Evolutionary conservation across 2,329 filamentous ascomycete species (phyloP).

Genomic region (Ampelomyces quisqualis): DNA sequence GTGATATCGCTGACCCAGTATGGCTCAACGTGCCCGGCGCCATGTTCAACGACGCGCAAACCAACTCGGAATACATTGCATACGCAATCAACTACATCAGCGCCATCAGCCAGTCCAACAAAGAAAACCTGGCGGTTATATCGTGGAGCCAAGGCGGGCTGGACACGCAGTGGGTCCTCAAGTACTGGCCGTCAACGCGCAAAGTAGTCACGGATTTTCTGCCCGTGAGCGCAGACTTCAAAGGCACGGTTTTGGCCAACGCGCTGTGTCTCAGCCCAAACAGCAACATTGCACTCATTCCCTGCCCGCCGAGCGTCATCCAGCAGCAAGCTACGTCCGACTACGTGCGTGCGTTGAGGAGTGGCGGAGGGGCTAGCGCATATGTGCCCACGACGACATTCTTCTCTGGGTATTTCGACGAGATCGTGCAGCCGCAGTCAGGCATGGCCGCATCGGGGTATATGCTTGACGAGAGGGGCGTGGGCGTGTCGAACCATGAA

Average conservation of each 20-base stretch:
- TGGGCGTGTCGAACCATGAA: conserved; percentile 55
- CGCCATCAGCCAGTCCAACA: conserved; percentile 30
- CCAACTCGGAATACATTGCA: conserved; percentile 57
- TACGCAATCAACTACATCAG: conserved; percentile 61
- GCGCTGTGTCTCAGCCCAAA: conserved; percentile 17
- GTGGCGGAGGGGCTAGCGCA: conserved; percentile 52
- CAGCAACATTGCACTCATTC: conserved; percentile 28
- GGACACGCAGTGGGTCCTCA: conserved; percentile 58
- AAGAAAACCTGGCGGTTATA: conserved; percentile 41
- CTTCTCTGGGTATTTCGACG: conserved; percentile 52
- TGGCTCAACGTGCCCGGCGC: conserved; percentile 58
- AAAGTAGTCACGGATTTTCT: conserved; percentile 53
- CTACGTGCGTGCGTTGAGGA: conserved; percentile 48
- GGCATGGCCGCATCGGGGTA: conserved; percentile 52
- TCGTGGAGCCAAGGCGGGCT: conserved; percentile 59
- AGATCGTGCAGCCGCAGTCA: conserved; percentile 55
- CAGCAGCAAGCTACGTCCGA: conserved; percentile 52
- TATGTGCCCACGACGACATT: conserved; percentile 59
- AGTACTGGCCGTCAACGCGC: conserved; percentile 58
- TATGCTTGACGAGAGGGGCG: conserved; percentile 45
- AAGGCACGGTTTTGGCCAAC: conserved; percentile 49
- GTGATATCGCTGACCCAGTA: conserved; percentile 41
- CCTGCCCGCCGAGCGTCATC: conserved; percentile 44
- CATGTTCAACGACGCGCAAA: conserved; percentile 52
- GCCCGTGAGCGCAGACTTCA: conserved; percentile 56